Percentiles rank a stretch among this genome's conserved stretches.
Evolutionary conservation across 257 asterid species (phyloP).

Genomic region (Plantago ovata): DNA sequence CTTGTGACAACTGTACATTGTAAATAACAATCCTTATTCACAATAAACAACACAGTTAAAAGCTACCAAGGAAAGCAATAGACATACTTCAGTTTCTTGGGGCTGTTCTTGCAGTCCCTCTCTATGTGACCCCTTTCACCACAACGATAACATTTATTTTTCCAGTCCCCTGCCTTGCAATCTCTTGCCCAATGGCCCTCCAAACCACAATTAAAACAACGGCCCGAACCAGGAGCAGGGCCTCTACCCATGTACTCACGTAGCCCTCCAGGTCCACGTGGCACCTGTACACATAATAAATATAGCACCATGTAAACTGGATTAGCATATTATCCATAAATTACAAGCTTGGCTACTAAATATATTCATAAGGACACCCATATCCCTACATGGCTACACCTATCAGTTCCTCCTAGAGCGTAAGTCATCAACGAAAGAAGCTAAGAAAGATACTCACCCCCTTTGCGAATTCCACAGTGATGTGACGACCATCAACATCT

Average conservation of each 20-base stretch:
- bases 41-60: not conserved
- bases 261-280: conserved; percentile 70
- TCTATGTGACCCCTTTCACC: conserved; percentile 77
- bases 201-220: conserved; percentile 74
- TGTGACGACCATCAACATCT: conserved; percentile 65
- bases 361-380: too few relatives aligned
- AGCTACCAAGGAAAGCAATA: not conserved
- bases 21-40: not conserved
- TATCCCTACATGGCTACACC: too few relatives aligned
- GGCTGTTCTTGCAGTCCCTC: conserved; percentile 60
- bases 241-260: conserved; percentile 59
- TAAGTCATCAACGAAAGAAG: not conserved
- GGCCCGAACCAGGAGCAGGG: conserved; percentile 75
- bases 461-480: conserved; percentile 58
- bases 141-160: conserved; percentile 69
- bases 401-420: not conserved
- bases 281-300: conserved; percentile 34
- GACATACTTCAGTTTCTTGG: conserved; percentile 52
- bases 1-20: too few relatives aligned
- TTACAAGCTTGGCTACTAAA: too few relatives aligned
- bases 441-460: conserved; percentile 43
- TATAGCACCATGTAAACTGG: not conserved
- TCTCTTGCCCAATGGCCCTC: conserved; percentile 87
- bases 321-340: not conserved
- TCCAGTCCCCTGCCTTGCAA: conserved; percentile 81